Base-by-base conservation (phyloP, 805 yeast species). In the Komagataella populi region DNA sequence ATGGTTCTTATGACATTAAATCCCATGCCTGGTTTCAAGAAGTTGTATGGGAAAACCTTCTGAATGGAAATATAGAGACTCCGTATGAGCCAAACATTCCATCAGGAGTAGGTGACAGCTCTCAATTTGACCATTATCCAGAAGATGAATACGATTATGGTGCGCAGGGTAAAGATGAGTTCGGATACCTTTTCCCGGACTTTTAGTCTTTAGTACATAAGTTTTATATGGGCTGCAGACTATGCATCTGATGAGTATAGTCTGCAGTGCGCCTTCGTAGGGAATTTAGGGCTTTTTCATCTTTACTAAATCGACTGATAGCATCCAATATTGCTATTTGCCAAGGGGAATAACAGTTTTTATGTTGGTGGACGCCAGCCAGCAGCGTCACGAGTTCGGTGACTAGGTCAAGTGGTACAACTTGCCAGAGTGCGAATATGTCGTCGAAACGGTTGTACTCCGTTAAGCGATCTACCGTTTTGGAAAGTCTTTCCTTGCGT, bases 81-180 rank as follows among this genome's bases (percentile, higher is more conserved):
- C 83, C 83, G 1, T 78, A 78, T 59, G 83, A 78, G 62, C 83
- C 83, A 47, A 81, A 81, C 17, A 78, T 78, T 55, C 78, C 81
- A 4, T 74, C 79, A 6, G 83, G 83, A 39, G 80, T 78, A n/a
- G 83, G 83, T 48, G 83, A 78, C 58, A 72, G 81, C 6, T 74
- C 80, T 4, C 71, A 75, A 53, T 83, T 80, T 55, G 90, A 84
- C 61, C 73, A 81, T 55, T 84, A 84, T 59, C 87, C 89, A 0
- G 90, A 84, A 63, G 95, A 88, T 58, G 82, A 81, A 51, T 72
- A 81, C 53, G 93, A 91, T 59, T 91, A 91, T 63, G 97, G 97
- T 45, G 72, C 74, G 30, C 65, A 67, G n/a, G 85, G 86, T 10
- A 78, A 73, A 7, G 69, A 65, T 53, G 65, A 63, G 18, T 64